phyloP scores from a whole-genome alignment of 352 stramenopile species.

The Globisporangium ultimum region DNA sequence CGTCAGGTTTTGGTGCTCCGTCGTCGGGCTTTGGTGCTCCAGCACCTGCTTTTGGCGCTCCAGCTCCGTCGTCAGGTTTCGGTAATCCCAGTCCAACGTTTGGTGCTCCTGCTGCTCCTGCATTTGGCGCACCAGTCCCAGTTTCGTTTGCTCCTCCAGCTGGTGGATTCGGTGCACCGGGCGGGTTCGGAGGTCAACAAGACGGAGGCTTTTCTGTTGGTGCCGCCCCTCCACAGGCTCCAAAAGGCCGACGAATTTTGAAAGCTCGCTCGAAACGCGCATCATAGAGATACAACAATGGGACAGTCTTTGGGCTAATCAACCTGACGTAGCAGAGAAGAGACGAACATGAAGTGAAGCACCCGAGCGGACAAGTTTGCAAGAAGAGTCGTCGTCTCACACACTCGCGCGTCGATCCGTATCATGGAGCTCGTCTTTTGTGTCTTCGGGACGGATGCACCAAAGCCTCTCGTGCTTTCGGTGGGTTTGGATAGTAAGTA shows the following conservation, averaged over 20 bases:
- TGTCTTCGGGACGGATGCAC: no score
- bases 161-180: constrained; percentile 11
- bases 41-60: constrained; percentile 11
- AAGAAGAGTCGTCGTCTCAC: neutral
- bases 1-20: constrained; percentile 16
- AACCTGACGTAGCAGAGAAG: neutral
- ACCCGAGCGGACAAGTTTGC: no score
- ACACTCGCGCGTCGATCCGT: no score
- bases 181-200: constrained; percentile 27
- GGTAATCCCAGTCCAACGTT: constrained; percentile 21
- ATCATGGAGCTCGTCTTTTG: no score
- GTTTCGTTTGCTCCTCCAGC: constrained; percentile 30
- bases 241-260: constrained; percentile 62
- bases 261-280: constrained; percentile 30
- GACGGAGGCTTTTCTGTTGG: constrained; percentile 73
- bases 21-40: constrained; percentile 17
- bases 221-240: constrained; percentile 33
- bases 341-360: constrained; percentile 2
- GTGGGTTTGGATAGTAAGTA: constrained; percentile 14
- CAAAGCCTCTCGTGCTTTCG: neutral
- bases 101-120: constrained; percentile 19
- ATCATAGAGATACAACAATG: constrained; percentile 13
- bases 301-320: constrained; percentile 2
- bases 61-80: constrained; percentile 13
- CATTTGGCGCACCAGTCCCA: constrained; percentile 19